phyloP scores from a whole-genome alignment of 2,329 filamentous ascomycete species.

The Albophoma yamanashiensis region DNA sequence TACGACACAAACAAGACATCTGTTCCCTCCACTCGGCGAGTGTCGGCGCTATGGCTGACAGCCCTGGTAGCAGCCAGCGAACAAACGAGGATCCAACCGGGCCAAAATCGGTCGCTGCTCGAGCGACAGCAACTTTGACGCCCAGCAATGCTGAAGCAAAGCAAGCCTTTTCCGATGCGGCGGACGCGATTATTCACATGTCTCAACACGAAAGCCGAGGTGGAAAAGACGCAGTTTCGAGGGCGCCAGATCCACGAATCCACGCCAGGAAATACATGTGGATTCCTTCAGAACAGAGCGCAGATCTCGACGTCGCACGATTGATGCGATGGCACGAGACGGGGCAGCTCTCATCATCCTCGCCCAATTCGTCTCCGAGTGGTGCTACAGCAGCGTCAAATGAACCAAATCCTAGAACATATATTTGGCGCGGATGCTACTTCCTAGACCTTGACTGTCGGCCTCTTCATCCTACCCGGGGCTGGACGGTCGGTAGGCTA shows the following conservation, averaged over 20 bases:
- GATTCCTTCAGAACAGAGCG: background rate
- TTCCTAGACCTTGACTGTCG: background rate
- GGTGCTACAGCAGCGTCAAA: background rate
- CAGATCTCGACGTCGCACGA: background rate
- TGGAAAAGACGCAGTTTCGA: background rate
- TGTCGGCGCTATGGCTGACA: background rate
- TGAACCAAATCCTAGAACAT: background rate
- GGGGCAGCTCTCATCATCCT: background rate
- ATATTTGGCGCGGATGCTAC: background rate
- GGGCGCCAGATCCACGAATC: background rate
- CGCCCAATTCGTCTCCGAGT: background rate
- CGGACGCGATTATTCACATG: background rate
- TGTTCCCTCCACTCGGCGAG: background rate
- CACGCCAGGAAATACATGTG: background rate
- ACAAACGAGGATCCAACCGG: background rate
- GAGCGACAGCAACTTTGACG: background rate
- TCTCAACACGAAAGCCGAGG: background rate
- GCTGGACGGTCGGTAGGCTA: background rate
- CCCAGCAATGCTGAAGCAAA: background rate
- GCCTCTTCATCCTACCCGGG: background rate
- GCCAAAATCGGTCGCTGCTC: background rate
- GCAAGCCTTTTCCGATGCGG: background rate
- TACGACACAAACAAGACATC: background rate
- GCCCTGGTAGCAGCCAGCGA: background rate
- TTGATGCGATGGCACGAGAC: background rate